Evolutionary conservation across 2,329 filamentous ascomycete species (phyloP).

Genomic region (Botryotinia globosa): DNA sequence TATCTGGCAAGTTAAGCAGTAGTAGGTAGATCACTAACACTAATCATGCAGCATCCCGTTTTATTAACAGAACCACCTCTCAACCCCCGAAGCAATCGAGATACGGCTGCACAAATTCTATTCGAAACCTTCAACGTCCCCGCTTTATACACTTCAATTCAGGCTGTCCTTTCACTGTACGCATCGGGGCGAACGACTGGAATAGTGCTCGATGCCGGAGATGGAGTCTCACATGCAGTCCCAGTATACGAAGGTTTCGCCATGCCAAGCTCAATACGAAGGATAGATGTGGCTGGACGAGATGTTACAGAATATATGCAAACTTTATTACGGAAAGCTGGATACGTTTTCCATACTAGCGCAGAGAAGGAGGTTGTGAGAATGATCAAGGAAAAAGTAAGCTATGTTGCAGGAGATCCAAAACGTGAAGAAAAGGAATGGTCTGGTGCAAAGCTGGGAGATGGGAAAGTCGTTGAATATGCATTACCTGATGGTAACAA

Average conservation of each 20-base stretch:
- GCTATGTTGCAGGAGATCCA: conserved; percentile 87
- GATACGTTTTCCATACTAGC: conserved; percentile 93
- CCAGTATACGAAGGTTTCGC: conserved; percentile 98
- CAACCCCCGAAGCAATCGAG: conserved; percentile 92
- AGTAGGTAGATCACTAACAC: conserved; percentile 17
- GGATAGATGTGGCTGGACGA: conserved; percentile 92
- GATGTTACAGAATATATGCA: conserved; percentile 97
- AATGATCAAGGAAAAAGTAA: conserved; percentile 91
- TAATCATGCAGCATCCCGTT: conserved; percentile 71
- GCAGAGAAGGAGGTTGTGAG: conserved; percentile 99
- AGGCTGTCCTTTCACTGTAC: conserved; percentile 93
- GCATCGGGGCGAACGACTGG: conserved; percentile 94
- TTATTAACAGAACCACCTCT: conserved; percentile 93
- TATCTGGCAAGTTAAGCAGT: not conserved
- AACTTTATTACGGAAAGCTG: conserved; percentile 82
- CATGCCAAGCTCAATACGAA: conserved; percentile 89
- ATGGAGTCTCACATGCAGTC: conserved; percentile 95
- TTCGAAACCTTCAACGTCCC: conserved; percentile 99
- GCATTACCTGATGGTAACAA: conserved; percentile 88
- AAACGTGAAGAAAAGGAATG: conserved; percentile 96
- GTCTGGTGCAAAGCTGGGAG: conserved; percentile 73
- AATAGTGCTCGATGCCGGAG: conserved; percentile 90
- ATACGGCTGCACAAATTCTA: conserved; percentile 93
- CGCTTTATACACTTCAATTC: conserved; percentile 92
- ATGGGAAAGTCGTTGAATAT: conserved; percentile 81